Evolutionary conservation across 2,329 filamentous ascomycete genomes (phyloP).

Genomic region (Graphium sp.): DNA sequence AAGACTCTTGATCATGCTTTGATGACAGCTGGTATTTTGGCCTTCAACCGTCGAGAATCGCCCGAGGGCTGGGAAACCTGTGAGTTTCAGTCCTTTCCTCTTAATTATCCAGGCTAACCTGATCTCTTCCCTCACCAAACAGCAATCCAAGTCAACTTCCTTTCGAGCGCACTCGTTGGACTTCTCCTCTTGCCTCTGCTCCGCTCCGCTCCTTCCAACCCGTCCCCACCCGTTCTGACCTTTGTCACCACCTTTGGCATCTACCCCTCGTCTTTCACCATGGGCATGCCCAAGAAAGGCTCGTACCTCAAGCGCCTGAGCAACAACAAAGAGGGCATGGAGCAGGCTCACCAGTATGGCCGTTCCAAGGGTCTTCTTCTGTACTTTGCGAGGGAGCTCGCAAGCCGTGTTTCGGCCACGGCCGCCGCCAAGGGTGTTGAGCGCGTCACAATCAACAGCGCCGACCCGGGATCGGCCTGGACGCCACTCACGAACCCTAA

Average conservation of each 20-base stretch:
- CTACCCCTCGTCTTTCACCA: constrained; percentile 18
- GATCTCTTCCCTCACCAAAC: not conserved
- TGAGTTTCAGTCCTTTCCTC: constrained; percentile 7
- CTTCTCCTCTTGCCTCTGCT: constrained; percentile 16
- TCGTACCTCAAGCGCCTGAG: constrained; percentile 17
- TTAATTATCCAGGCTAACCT: constrained; percentile 1
- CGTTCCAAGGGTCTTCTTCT: constrained; percentile 18
- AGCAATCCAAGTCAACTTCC: constrained; percentile 19
- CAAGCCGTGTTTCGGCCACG: constrained; percentile 10
- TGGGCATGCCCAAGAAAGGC: constrained; percentile 13
- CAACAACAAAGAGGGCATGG: constrained; percentile 17
- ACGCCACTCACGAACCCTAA: constrained; percentile 18
- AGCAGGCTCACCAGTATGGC: constrained; percentile 19
- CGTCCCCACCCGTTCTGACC: constrained; percentile 16
- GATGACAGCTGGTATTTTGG: constrained; percentile 18
- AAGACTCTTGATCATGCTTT: constrained; percentile 16
- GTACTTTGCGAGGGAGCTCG: constrained; percentile 18
- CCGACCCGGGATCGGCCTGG: constrained; percentile 19
- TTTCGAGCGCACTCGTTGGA: constrained; percentile 15
- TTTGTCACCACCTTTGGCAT: constrained; percentile 20
- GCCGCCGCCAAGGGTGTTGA: constrained; percentile 7
- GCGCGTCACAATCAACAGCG: constrained; percentile 19
- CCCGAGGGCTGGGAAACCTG: constrained; percentile 20
- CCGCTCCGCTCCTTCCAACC: constrained; percentile 14
- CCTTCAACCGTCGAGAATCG: constrained; percentile 16